Conservation (phyloP, 2,329 filamentous ascomycete species). For the Penicillium vulpinum region DNA sequence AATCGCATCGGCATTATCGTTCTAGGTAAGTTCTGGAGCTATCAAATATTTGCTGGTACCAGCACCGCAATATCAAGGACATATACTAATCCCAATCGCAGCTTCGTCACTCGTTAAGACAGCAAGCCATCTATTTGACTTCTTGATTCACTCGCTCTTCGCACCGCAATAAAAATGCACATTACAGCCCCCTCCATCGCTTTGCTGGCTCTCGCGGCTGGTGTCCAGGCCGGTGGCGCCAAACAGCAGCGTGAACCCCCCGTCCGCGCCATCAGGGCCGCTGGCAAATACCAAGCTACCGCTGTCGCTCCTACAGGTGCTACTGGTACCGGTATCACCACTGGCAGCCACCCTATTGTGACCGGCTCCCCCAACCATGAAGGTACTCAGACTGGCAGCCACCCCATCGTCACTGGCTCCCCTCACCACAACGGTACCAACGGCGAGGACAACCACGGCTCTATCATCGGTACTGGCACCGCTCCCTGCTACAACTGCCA, state of each 20-base stretch:
- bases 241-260: constrained; percentile 18
- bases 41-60: too few species aligned
- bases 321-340: constrained; percentile 1
- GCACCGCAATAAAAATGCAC: constrained; percentile 28
- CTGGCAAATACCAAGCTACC: background rate
- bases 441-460: constrained; percentile 1
- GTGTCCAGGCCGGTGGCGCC: constrained; percentile 10
- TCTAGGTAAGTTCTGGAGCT: constrained; percentile 9
- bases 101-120: constrained; percentile 26
- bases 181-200: constrained; percentile 27
- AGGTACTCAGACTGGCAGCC: constrained; percentile 14
- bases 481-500: constrained; percentile 8
- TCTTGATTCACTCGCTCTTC: constrained; percentile 21
- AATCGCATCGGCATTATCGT: constrained; percentile 7
- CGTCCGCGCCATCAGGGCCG: constrained; percentile 9
- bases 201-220: constrained; percentile 21
- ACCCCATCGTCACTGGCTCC: constrained; percentile 21
- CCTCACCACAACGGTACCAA: constrained; percentile 10
- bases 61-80: background rate
- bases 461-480: constrained; percentile 14
- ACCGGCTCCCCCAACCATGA: constrained; percentile 14
- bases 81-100: constrained; percentile 9
- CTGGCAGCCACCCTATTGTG: constrained; percentile 23
- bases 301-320: background rate
- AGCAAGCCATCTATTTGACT: constrained; percentile 12